Conservation (phyloP, 345 rosid genomes). For the Crucihimalaya himalaica region DNA sequence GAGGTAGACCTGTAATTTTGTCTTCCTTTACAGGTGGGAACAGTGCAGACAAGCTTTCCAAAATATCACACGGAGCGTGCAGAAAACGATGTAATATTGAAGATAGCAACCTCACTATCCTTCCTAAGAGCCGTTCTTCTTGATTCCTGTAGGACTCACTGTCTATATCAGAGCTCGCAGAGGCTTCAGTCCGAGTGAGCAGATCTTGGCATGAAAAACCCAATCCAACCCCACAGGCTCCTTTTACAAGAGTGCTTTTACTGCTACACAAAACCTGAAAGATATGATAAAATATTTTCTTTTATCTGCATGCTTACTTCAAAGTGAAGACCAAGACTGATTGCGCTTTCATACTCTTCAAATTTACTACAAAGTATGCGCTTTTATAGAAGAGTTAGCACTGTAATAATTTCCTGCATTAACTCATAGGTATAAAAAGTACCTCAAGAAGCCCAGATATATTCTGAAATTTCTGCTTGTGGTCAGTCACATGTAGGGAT, state of each 20-base stretch:
- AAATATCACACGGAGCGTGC: constrained; percentile 49
- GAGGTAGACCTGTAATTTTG: constrained; percentile 41
- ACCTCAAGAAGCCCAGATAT: constrained; percentile 83
- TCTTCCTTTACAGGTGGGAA: constrained; percentile 47
- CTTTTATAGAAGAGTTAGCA: not conserved
- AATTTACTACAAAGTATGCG: constrained; percentile 5
- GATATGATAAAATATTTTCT: not conserved
- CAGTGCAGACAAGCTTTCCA: constrained; percentile 49
- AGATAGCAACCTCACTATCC: constrained; percentile 57
- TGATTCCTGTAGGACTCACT: constrained; percentile 54
- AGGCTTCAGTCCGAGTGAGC: constrained; percentile 53
- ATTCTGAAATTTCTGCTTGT: constrained; percentile 72
- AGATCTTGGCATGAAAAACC: constrained; percentile 87
- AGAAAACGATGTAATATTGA: constrained; percentile 49
- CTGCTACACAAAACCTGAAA: constrained; percentile 78
- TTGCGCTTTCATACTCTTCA: constrained; percentile 7
- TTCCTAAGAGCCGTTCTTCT: constrained; percentile 66
- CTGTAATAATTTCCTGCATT: not conserved
- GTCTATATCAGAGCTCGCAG: constrained; percentile 48
- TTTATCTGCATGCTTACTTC: not conserved
- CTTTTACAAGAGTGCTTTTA: constrained; percentile 83
- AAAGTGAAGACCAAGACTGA: constrained; percentile 14
- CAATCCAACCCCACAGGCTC: constrained; percentile 92
- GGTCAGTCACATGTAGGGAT: constrained; percentile 79
- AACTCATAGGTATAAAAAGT: constrained; percentile 23